Percentiles rank a stretch among this genome's conserved stretches.
phyloP scores from a whole-genome alignment of 2,329 filamentous ascomycete genomes.

The Colletotrichum endophyticum region DNA sequence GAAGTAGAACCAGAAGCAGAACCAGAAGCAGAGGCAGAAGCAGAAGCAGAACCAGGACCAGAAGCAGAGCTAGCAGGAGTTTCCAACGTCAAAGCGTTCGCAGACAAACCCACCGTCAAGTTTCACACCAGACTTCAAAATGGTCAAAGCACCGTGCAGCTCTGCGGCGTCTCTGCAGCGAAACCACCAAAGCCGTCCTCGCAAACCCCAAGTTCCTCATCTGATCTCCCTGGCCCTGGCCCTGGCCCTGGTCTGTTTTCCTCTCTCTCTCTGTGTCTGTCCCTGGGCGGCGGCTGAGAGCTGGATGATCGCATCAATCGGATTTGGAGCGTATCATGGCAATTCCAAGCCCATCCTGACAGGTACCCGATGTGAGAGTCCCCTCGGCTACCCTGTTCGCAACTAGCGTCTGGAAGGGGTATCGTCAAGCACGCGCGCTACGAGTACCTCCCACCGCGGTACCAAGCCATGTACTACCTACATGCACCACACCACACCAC shows the following conservation, averaged over 20 bases:
- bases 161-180: background rate
- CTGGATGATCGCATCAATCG: conserved; percentile 17
- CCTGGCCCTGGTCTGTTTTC: background rate
- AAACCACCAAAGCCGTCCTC: background rate
- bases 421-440: background rate
- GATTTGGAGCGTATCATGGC: conserved; percentile 8
- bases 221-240: conserved; percentile 4
- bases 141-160: conserved; percentile 14
- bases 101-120: conserved; percentile 12
- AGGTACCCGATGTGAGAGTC: background rate
- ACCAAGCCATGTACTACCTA: background rate
- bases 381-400: background rate
- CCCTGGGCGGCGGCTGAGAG: conserved; percentile 12
- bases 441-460: background rate
- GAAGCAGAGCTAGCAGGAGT: background rate
- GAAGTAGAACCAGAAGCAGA: background rate
- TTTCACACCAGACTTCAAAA: conserved; percentile 17
- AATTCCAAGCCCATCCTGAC: conserved; percentile 4
- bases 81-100: conserved; percentile 13
- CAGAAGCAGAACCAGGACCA: background rate
- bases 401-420: background rate
- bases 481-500: background rate
- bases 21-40: background rate
- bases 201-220: conserved; percentile 17
- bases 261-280: background rate